Base-by-base conservation (phyloP, 768 basidiomycete species). In the Macrolepiota fuliginosa region DNA sequence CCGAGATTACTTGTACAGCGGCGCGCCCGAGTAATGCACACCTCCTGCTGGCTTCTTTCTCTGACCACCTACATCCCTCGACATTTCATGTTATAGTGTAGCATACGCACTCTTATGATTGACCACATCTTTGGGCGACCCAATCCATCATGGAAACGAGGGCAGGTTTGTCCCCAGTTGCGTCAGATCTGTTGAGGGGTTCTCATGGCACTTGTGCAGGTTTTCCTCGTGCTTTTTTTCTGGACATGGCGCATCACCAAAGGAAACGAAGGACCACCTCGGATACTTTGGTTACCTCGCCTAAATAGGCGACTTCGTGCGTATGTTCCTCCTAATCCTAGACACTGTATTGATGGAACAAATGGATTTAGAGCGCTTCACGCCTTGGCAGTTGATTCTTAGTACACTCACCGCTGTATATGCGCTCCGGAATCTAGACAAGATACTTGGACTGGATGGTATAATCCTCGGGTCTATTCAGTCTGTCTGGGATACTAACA, bases 341-440 rank as follows among this genome's bases (percentile, higher is more conserved):
- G 54, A 25, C 52, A 56, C 60, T 62, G 25, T 40, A 42, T 51
- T 40, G 39, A 39, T 53, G 22, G 39, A 65, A 63, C 46, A 29
- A 49, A 56, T n/a, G 15, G 60, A 32, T 42, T 59, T 70, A 94
- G 89, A 81, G 69, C 86, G 86, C 22, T 96, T 94, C 77, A 90
- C 95, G 0, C 97, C 97, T n/a, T 99, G 94, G 90, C 96, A 99
- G 70, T 81, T 98, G 67, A 83, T 98, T 54, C 82, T 94, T 58
- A 90, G 85, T 66, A 93, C 94, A 0, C 76, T 97, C 61, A 97
- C 95, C 1, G 73, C 85, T 29, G 79, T 96, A 4, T 99, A 98
- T 71, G 88, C 92, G 17, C 70, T 90, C 52, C 81, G 91, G 12
- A 92, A 98, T 73, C 75, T 95, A 12, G 94, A 96, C 73, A 90